Base-by-base conservation (phyloP, 176 grass and related monocot genomes). In the Eleusine coracana region DNA sequence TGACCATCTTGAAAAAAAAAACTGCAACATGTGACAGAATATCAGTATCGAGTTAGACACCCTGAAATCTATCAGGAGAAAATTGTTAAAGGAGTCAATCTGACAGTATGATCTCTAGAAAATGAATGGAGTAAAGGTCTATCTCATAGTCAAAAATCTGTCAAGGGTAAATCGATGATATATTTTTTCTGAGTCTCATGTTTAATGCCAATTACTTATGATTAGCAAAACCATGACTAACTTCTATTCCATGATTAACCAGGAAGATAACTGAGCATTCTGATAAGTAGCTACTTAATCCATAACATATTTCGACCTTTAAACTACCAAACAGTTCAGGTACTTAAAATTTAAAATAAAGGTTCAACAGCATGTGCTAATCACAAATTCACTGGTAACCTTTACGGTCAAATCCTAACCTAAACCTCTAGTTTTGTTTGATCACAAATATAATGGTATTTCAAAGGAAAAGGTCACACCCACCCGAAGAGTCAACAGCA, bases 1-100 rank as follows among this genome's bases (percentile, higher is more conserved):
- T 91, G 13, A 73, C 36, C 94, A 97, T 94, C 82, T 90, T 87
- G 78, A 66, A 68, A 73, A 34, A 34, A 34, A 70, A 16, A 79
- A 55, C 55, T 77, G 46, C 48, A 79, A 78, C n/a, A 78, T 74
- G 10, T n/a, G 28, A 37, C 18, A 77, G 36, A 75, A 58, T 82
- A 29, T 39, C 5, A 0, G 8, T 50, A 74, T 18, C 13, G 46
- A 58, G 2, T 71, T 68, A 79, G 29, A 61, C 62, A 23, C 10
- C 41, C 56, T 36, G 5, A 16, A 82, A 11, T 67, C 21, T 41
- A 64, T 8, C 7, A 54, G 44, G 71, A 66, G 44, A 82, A 68
- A 67, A 86, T 31, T 38, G 12, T 28, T 1, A 21, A 72, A 70
- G 6, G 37, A 66, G 31, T 20, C 17, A 23, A 0, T 20, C 20